Conservation (phyloP, 345 rosid species). For the Mercurialis annua region DNA sequence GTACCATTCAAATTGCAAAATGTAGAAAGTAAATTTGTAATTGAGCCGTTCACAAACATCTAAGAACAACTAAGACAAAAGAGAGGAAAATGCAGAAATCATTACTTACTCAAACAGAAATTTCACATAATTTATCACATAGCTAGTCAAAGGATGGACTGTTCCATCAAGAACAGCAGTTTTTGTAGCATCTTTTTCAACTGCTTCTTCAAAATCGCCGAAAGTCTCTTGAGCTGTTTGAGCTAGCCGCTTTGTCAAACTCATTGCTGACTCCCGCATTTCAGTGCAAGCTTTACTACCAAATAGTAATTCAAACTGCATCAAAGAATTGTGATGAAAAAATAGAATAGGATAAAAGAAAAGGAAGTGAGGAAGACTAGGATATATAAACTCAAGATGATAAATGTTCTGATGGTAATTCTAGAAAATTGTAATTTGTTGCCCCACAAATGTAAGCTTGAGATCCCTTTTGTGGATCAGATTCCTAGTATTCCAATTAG, state of each 20-base stretch:
- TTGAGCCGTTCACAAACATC: conserved; percentile 1
- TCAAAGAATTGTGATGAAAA: background rate
- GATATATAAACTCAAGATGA: background rate
- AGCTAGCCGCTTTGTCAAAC: conserved; percentile 76
- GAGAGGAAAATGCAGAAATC: background rate
- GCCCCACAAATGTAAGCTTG: conserved; percentile 1
- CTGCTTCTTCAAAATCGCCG: conserved; percentile 93
- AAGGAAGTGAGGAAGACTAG: background rate
- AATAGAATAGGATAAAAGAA: background rate
- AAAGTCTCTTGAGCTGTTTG: conserved; percentile 94
- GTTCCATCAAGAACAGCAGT: conserved; percentile 97
- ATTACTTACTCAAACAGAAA: conserved; percentile 85
- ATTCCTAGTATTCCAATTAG: conserved; percentile 1
- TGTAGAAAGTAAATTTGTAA: background rate
- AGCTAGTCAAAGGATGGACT: conserved; percentile 96
- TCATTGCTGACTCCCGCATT: conserved; percentile 73
- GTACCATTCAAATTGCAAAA: background rate
- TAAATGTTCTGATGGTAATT: no score
- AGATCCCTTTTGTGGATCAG: background rate
- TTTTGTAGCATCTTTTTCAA: conserved; percentile 95
- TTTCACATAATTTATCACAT: conserved; percentile 91
- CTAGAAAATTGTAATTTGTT: conserved; percentile 1
- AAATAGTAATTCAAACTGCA: conserved; percentile 63
- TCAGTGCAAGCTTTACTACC: conserved; percentile 63
- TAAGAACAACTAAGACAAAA: background rate